Evolutionary conservation across 164 flowering plant species (phyloP), one percentile per base, ranked within the genome.

Genomic region (Protea cynaroides): DNA sequence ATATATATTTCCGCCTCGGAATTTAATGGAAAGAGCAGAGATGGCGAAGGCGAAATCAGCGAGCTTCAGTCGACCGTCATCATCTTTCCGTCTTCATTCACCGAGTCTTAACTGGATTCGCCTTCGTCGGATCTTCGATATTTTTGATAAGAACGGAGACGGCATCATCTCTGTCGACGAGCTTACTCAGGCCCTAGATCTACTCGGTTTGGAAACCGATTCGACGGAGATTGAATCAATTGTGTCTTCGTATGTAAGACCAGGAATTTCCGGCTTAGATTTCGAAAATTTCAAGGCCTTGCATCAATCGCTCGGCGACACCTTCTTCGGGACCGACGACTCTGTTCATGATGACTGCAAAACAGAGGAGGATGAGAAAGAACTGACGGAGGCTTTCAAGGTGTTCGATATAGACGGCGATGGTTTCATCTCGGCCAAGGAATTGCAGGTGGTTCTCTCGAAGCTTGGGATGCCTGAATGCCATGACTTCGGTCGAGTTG

Each of bases 341-440:
- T n/a, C n/a, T n/a, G n/a, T n/a, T n/a, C n/a, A n/a, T n/a, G n/a
- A n/a, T n/a, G n/a, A n/a, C n/a, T n/a, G n/a, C n/a, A n/a, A n/a
- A n/a, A n/a, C n/a, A n/a, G n/a, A n/a, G n/a, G n/a, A 79, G 54
- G 86, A 76, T 66, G 89, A 89, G 52, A 61, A 75, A 9, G 97
- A 91, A 62, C 76, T 89, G 24, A 15, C 71, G 13, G 97, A 91
- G 74, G 96, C 97, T 15, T 91, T 91, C 69, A 89, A 87, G 78
- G 97, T 88, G 67, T 91, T 91, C 76, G 96, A 89, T 56, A 89
- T 79, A 72, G 86, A 91, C 53, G 96, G 93, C 0, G 96, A 91
- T 56, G 97, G 97, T 12, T 86, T 56, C 73, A 91, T 87, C 23
- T 89, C 93, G 3, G 91, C 90, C 0, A 36, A 29, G 54, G 96